Base-by-base conservation (phyloP, 2,329 filamentous ascomycete species). In the Periconia macrospinosa region DNA sequence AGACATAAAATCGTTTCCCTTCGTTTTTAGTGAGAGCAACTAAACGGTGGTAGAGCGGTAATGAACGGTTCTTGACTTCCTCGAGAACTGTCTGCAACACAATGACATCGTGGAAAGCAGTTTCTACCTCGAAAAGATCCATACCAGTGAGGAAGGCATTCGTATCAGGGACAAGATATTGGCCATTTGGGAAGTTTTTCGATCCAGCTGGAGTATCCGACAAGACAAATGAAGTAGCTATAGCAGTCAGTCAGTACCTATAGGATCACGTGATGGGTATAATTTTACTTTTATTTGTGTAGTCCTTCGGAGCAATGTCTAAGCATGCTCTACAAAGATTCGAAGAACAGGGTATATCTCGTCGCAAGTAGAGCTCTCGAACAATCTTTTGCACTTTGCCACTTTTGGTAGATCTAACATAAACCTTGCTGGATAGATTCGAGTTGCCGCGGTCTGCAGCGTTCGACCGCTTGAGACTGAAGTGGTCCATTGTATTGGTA, bases 321-420 rank as follows among this genome's bases (percentile, higher is more conserved):
- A 90, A 81, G 74, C 94, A 99, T 67, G 76, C 77, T 57, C 83
- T 83, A 79, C 94, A 99, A 43, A 99, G 80, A 74, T 88, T 89
- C 23, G 93, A 97, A 33, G 93, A 97, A 79, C 94, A 99, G 47
- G 94, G 93, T 69, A 99, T 97, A 74, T 99, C 94, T 77, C 93
- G 90, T 74, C 94, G 86, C 57, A 99, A 82, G 76, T 99, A 99
- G 59, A 97, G 83, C 79, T 99, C 94, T 68, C 92, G 87, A 62
- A 99, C 94, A 69, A 99, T 95, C 82, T 99, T 99, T 76, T 97
- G 94, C 55, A 97, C 93, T 79, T 97, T 97, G 75, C 94, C 94
- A 75, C 87, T 94, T 76, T 91, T 92, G 45, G 93, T 96, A 23
- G 94, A 97, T 56, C 94, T 86, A 59, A 99, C 90, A 71, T 95